Conservation (phyloP, 495 filamentous ascomycete species). For the Xylaria telfairii region DNA sequence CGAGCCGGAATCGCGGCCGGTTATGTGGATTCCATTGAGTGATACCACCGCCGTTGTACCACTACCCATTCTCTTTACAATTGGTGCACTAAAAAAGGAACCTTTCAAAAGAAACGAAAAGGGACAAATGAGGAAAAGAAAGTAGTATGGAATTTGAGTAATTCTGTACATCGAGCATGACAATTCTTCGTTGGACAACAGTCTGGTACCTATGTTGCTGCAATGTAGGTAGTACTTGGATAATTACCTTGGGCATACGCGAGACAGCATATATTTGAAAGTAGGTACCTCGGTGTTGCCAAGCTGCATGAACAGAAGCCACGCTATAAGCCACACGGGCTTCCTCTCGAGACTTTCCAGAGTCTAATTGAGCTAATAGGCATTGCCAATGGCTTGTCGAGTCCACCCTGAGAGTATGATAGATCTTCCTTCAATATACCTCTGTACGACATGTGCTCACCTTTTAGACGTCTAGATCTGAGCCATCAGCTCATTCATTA, state of each 20-base stretch:
- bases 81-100: background rate
- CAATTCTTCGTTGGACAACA: background rate
- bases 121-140: background rate
- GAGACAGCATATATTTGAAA: too few relatives aligned
- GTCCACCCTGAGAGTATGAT: background rate
- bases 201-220: too few relatives aligned
- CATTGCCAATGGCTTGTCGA: background rate
- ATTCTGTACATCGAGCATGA: background rate
- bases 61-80: background rate
- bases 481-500: background rate
- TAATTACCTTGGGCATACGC: background rate
- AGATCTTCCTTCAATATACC: background rate
- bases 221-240: background rate
- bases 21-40: constrained; percentile 9
- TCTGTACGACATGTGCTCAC: background rate
- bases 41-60: constrained; percentile 3
- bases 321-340: background rate
- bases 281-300: too few relatives aligned
- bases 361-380: too few relatives aligned
- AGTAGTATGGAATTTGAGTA: background rate
- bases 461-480: background rate
- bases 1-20: constrained; percentile 19
- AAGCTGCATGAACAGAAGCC: background rate
- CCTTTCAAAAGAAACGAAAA: background rate
- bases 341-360: background rate